Evolutionary conservation across 306 rosid species (phyloP).

Genomic region (Cyclanthera cordifolia): DNA sequence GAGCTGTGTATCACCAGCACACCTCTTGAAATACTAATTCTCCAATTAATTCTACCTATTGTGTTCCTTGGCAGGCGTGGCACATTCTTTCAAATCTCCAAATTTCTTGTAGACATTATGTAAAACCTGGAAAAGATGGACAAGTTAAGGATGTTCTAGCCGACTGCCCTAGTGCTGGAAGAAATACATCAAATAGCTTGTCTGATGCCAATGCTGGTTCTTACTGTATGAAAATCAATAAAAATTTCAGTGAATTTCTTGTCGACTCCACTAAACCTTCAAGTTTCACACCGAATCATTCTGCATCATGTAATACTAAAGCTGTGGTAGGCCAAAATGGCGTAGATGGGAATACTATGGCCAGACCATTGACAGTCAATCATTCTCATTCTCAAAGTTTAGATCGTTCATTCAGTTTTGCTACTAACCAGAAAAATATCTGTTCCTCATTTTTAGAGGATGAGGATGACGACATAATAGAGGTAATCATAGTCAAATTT

Average conservation of each 20-base stretch:
- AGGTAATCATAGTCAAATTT: constrained; percentile 34
- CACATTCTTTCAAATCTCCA: constrained; percentile 49
- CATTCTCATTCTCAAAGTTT: constrained; percentile 27
- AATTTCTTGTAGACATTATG: constrained; percentile 41
- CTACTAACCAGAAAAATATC: constrained; percentile 23
- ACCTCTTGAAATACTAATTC: neutral
- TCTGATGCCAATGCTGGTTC: constrained; percentile 18
- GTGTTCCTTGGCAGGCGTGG: constrained; percentile 57
- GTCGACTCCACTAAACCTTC: constrained; percentile 21
- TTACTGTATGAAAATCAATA: constrained; percentile 14
- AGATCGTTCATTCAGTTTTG: constrained; percentile 25
- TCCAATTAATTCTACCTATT: constrained; percentile 14
- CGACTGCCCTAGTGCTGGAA: constrained; percentile 19
- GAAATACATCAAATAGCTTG: constrained; percentile 23
- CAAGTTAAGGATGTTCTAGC: constrained; percentile 22
- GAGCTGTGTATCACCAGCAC: neutral
- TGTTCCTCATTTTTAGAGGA: constrained; percentile 28
- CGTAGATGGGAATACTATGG: constrained; percentile 22
- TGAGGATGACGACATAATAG: constrained; percentile 45
- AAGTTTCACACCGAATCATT: constrained; percentile 9
- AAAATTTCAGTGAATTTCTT: constrained; percentile 14
- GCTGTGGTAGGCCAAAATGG: constrained; percentile 22
- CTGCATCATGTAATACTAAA: constrained; percentile 20
- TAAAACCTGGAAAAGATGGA: constrained; percentile 51
- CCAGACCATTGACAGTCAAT: constrained; percentile 26